A percentile compares a stretch with the other conserved stretches of the same genome.
These are phyloP conservation scores for Candida railenensis DNA, from an alignment of 805 yeast genomes.

Conservation along the genomic window DNA sequence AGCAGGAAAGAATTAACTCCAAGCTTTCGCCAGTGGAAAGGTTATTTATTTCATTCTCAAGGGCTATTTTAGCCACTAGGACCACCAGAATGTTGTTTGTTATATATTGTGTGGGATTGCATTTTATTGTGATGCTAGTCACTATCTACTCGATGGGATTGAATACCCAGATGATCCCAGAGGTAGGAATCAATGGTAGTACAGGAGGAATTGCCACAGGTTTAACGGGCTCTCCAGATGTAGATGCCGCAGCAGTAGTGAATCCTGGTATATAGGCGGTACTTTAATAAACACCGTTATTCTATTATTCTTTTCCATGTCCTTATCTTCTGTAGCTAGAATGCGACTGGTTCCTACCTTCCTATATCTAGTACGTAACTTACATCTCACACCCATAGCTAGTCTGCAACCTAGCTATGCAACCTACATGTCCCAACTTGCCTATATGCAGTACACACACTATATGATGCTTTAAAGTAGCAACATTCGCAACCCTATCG, in stretches of 20 bases:
- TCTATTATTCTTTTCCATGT: too few species aligned
- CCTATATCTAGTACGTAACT: too few species aligned
- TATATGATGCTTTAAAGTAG: neutral
- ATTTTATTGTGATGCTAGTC: conserved; percentile 66
- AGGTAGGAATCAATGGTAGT: conserved; percentile 38
- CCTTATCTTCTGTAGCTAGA: too few species aligned
- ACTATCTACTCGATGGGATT: conserved; percentile 53
- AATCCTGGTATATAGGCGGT: neutral
- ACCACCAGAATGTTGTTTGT: conserved; percentile 71
- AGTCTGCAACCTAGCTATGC: too few species aligned
- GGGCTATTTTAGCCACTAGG: conserved; percentile 73
- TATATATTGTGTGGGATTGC: conserved; percentile 72
- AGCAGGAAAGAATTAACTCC: conserved; percentile 71
- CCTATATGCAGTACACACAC: neutral
- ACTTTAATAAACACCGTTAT: neutral
- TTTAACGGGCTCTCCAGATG: conserved; percentile 11
- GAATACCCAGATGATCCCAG: conserved; percentile 46
- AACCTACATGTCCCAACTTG: too few species aligned
- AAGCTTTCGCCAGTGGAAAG: conserved; percentile 77
- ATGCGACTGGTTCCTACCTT: too few species aligned
- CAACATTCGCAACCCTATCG: neutral
- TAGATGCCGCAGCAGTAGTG: conserved; percentile 2
- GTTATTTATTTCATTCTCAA: conserved; percentile 67
- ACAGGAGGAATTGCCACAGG: conserved; percentile 39
- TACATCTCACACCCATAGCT: too few species aligned